Conservation (phyloP, 1,284 basidiomycete genomes). For the Violaceomyces palustris region DNA sequence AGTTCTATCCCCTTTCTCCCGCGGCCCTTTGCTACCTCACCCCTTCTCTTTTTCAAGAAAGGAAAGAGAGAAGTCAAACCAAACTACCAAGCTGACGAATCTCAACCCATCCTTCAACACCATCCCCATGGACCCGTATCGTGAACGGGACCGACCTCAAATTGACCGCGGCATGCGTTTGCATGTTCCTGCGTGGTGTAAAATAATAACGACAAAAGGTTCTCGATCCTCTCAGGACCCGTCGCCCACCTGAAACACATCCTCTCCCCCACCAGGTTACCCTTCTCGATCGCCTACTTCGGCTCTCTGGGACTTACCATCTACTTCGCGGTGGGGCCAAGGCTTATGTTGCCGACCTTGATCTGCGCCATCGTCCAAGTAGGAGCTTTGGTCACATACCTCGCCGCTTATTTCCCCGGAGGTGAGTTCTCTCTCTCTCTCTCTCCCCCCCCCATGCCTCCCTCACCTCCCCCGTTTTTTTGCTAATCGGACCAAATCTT, state of each 20-base stretch:
- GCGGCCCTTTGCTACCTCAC: too few relatives aligned
- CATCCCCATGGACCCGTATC: background rate
- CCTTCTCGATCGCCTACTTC: constrained; percentile 58
- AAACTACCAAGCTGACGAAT: background rate
- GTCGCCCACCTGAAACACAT: constrained; percentile 48
- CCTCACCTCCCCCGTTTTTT: background rate
- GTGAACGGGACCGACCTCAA: background rate
- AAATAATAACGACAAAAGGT: too few relatives aligned
- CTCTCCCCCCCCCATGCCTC: background rate
- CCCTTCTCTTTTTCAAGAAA: background rate
- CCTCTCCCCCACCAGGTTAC: constrained; percentile 56
- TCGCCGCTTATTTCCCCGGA: constrained; percentile 50
- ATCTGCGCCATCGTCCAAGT: constrained; percentile 43
- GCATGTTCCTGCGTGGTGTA: background rate
- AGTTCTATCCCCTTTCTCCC: constrained; percentile 8
- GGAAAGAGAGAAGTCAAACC: background rate
- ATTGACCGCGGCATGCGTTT: background rate
- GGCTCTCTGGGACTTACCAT: constrained; percentile 44
- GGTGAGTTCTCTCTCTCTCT: constrained; percentile 4
- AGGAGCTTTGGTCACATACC: constrained; percentile 37
- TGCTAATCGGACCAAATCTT: too few relatives aligned
- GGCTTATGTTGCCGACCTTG: constrained; percentile 42
- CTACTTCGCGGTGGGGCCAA: constrained; percentile 50
- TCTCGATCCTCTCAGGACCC: constrained; percentile 47
- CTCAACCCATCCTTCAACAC: background rate